A percentile compares a stretch with the other conserved stretches of the same genome.
phyloP scores from a whole-genome alignment of 345 rosid species.

The Moricandia arvensis region DNA sequence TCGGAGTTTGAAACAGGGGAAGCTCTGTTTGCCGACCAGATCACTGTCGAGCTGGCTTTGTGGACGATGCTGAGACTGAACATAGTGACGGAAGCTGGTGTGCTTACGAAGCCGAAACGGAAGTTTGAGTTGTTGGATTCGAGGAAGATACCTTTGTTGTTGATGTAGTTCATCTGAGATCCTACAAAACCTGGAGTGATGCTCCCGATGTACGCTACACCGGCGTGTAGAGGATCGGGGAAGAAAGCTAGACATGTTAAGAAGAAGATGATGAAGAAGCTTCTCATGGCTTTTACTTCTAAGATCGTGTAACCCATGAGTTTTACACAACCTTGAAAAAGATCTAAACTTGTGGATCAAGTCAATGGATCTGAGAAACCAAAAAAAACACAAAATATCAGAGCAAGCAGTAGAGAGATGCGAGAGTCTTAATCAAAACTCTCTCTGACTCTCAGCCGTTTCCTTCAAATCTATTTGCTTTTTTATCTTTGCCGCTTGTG shows the following conservation, averaged over 20 bases:
- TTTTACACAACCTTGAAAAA: conserved; percentile 13
- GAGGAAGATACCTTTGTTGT: conserved; percentile 63
- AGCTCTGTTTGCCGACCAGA: conserved; percentile 84
- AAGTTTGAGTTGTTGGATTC: conserved; percentile 59
- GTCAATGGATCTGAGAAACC: conserved; percentile 37
- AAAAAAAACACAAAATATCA: background rate
- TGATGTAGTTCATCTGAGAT: conserved; percentile 72
- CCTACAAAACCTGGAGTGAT: conserved; percentile 56
- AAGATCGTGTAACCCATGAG: conserved; percentile 2
- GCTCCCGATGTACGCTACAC: conserved; percentile 37
- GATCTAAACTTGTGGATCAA: conserved; percentile 11
- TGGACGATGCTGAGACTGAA: conserved; percentile 61
- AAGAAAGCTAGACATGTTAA: conserved; percentile 26
- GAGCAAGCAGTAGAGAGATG: background rate
- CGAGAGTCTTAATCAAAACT: conserved; percentile 5
- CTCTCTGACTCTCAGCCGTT: conserved; percentile 17
- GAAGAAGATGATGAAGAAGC: conserved; percentile 31
- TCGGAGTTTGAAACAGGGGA: conserved; percentile 69
- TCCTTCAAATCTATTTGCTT: conserved; percentile 40
- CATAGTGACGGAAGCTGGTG: conserved; percentile 43
- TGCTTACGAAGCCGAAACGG: conserved; percentile 57
- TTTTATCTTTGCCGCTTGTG: conserved; percentile 31
- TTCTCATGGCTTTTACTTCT: conserved; percentile 41
- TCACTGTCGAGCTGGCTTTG: conserved; percentile 27
- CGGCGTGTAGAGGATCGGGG: conserved; percentile 43